phyloP scores from a whole-genome alignment of 164 flowering plant genomes.

The Vitis cinerea region DNA sequence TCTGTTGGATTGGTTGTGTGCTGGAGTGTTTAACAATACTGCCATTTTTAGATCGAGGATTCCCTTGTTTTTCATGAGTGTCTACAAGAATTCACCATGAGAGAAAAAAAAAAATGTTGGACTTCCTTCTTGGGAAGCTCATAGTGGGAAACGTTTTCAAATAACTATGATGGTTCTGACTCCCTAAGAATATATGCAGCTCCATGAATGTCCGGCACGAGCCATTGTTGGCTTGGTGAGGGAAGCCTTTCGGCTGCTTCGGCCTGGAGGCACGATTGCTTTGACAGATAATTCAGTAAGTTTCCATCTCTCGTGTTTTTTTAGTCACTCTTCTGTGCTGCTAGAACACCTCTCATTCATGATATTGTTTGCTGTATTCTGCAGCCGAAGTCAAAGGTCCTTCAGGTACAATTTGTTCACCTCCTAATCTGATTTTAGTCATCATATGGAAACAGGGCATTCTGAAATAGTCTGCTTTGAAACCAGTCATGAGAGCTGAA shows the following conservation, averaged over 20 bases:
- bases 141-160: too few species aligned
- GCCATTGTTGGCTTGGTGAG: slow-evolving; percentile 46
- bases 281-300: slow-evolving; percentile 59
- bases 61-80: too few species aligned
- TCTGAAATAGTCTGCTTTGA: background rate
- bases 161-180: too few species aligned
- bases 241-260: slow-evolving; percentile 67
- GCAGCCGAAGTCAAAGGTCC: slow-evolving; percentile 75
- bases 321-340: background rate
- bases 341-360: background rate
- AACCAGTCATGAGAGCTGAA: too few species aligned
- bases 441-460: background rate
- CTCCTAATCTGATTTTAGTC: background rate
- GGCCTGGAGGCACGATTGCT: slow-evolving; percentile 70
- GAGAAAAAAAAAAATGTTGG: too few species aligned
- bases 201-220: slow-evolving; percentile 68
- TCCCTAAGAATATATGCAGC: slow-evolving; percentile 26
- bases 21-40: too few species aligned
- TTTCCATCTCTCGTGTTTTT: background rate
- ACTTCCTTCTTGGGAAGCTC: too few species aligned
- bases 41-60: too few species aligned
- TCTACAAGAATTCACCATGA: too few species aligned
- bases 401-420: slow-evolving; percentile 44
- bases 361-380: slow-evolving; percentile 8
- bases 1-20: too few species aligned